These are phyloP conservation scores for Penicillium verrucosum DNA, from an alignment of 2,329 filamentous ascomycete species.

Conservation along the genomic window DNA sequence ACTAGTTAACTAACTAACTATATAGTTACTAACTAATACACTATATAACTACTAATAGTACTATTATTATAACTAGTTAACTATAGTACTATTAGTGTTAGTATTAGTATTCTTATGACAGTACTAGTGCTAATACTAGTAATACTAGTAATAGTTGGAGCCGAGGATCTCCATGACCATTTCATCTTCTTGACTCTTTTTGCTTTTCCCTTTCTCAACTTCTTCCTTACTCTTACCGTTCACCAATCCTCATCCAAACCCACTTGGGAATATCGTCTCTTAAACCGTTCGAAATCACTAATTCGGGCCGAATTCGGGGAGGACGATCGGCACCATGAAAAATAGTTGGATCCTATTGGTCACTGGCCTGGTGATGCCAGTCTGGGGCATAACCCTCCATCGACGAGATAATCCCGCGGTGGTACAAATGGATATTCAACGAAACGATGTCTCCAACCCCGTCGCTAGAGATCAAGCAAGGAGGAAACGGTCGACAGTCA, in stretches of 20 bases:
- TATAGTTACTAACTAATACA: no score
- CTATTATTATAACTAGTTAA: no score
- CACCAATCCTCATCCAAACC: not conserved
- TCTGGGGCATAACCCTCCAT: constrained; percentile 30
- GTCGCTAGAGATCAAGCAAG: constrained; percentile 47
- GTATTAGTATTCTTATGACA: no score
- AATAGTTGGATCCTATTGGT: constrained; percentile 18
- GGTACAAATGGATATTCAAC: constrained; percentile 51
- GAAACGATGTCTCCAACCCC: constrained; percentile 47
- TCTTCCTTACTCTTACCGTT: not conserved
- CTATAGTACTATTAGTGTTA: no score
- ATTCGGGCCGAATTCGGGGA: not conserved
- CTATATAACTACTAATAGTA: not conserved
- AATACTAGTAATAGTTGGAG: not conserved
- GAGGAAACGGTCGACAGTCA: constrained; percentile 41
- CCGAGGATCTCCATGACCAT: not conserved
- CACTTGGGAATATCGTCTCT: not conserved
- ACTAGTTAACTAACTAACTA: no score
- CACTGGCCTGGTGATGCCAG: constrained; percentile 10
- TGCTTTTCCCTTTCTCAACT: not conserved
- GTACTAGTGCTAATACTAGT: not conserved
- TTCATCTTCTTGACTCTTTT: not conserved
- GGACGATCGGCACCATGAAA: constrained; percentile 19
- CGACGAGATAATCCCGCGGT: constrained; percentile 43
- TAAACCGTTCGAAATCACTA: not conserved